phyloP scores from a whole-genome alignment of 1,284 basidiomycete genomes.

The Grifola frondosa region DNA sequence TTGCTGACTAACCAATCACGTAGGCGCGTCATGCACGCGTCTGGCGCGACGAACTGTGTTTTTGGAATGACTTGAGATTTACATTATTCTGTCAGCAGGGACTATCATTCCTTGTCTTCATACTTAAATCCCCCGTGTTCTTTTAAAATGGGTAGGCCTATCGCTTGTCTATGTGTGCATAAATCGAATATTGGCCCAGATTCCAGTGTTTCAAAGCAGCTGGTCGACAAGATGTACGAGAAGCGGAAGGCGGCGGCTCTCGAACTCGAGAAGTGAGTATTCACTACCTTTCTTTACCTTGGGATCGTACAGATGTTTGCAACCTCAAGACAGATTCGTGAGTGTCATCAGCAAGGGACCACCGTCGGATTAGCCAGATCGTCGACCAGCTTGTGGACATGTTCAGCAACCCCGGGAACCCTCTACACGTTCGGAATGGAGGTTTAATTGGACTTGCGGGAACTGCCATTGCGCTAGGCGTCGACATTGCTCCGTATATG shows the following conservation, averaged over 20 bases:
- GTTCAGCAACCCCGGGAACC: constrained; percentile 80
- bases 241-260: constrained; percentile 94
- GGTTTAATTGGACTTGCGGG: constrained; percentile 96
- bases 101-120: no score
- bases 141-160: no score
- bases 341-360: constrained; percentile 83
- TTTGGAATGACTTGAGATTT: no score
- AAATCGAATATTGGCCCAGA: no score
- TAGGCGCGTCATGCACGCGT: no score
- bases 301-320: constrained; percentile 4
- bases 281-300: neutral
- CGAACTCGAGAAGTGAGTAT: constrained; percentile 84
- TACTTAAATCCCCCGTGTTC: no score
- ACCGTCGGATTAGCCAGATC: constrained; percentile 80
- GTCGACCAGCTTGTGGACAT: constrained; percentile 94
- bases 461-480: constrained; percentile 92
- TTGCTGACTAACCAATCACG: neutral
- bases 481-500: constrained; percentile 92
- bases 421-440: constrained; percentile 89
- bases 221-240: constrained; percentile 90
- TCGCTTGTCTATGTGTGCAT: no score
- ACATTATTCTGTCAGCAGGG: no score
- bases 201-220: constrained; percentile 65
- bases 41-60: no score
- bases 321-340: constrained; percentile 68